Conservation (phyloP, 2,329 filamentous ascomycete genomes). For the Fusarium sp. region DNA sequence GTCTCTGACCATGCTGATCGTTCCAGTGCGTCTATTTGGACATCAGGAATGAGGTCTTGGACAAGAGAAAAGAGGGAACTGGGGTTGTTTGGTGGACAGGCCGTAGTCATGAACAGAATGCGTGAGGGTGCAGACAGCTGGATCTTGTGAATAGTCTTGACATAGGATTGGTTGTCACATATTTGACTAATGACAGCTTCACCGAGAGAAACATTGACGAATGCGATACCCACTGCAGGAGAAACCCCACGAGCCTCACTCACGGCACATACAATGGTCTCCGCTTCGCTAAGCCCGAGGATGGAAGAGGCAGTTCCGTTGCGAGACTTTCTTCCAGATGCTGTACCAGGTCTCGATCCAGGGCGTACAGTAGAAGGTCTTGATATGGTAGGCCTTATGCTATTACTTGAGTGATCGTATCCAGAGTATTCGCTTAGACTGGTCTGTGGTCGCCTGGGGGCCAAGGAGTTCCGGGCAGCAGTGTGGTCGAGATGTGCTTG, state of each 20-base stretch:
- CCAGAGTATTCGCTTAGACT: conserved; percentile 1
- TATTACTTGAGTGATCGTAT: conserved; percentile 26
- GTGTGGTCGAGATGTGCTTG: neutral
- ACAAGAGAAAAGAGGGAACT: conserved; percentile 80
- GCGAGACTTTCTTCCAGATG: conserved; percentile 56
- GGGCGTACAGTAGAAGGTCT: conserved; percentile 31
- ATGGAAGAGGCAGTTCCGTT: conserved; percentile 48
- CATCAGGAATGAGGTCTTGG: conserved; percentile 60
- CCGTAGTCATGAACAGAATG: conserved; percentile 78
- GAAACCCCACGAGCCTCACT: conserved; percentile 88
- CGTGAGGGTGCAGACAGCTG: conserved; percentile 80
- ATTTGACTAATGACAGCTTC: conserved; percentile 90
- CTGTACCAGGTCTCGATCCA: conserved; percentile 48
- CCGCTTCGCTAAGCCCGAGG: conserved; percentile 59
- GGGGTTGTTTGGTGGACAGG: conserved; percentile 68
- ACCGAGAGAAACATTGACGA: conserved; percentile 85
- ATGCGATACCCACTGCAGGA: conserved; percentile 83
- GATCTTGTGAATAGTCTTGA: conserved; percentile 87
- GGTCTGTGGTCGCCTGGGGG: neutral
- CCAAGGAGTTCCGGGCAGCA: neutral
- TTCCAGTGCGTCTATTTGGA: conserved; percentile 62
- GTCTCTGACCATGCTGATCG: conserved; percentile 85
- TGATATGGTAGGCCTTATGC: conserved; percentile 27
- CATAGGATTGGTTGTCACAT: conserved; percentile 91
- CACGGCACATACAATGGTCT: conserved; percentile 86